Conservation (phyloP, 106 monocot genomes). For the Gastrodia elata region DNA sequence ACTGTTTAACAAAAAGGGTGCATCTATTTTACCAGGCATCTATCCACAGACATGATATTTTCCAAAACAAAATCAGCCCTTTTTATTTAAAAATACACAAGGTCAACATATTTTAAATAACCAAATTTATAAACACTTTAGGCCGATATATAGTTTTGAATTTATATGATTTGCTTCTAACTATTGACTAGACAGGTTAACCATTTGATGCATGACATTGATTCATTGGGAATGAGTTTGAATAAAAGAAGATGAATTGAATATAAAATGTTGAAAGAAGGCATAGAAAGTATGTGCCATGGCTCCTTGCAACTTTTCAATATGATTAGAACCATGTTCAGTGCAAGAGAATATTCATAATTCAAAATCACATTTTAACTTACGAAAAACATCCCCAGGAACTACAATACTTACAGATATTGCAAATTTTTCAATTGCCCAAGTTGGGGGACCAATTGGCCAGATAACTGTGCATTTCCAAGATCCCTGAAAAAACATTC, state of each 20-base stretch:
- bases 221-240: not conserved
- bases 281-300: not conserved
- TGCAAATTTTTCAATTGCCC: slow-evolving; percentile 55
- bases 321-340: not conserved
- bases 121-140: not conserved
- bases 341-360: not conserved
- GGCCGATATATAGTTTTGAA: not conserved
- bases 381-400: not conserved
- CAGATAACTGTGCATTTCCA: slow-evolving; percentile 63
- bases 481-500: slow-evolving; percentile 41
- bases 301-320: not conserved
- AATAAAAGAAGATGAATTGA: not conserved
- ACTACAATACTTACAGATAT: slow-evolving; percentile 38
- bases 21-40: not conserved
- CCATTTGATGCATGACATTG: not conserved
- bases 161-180: not conserved
- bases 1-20: not conserved
- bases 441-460: slow-evolving; percentile 50
- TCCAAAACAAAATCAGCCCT: not conserved
- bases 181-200: not conserved
- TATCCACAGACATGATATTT: not conserved
- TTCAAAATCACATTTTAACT: not conserved
- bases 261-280: not conserved
- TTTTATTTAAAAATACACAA: not conserved
- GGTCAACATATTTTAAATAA: not conserved